Base-by-base conservation (phyloP, 257 asterid species). In the Verbena officinalis region DNA sequence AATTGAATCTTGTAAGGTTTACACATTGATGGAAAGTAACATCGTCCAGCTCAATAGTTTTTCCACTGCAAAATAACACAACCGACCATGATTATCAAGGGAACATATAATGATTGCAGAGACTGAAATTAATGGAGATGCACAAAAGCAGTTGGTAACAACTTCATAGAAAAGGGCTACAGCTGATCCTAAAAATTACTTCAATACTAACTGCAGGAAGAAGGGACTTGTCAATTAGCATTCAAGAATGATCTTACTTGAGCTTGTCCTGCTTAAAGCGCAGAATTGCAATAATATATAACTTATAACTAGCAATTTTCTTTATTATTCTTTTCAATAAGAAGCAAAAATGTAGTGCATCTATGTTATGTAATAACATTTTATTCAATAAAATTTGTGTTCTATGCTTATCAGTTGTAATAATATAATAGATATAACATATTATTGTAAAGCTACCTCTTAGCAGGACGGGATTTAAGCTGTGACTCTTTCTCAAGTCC, bases 21-120 rank as follows among this genome's bases (percentile, higher is more conserved):
- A 94, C 99, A 75, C 99, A 94, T 77, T 94, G 99, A 75, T 94
- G 99, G 81, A 94, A 94, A 57, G 99, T 94, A 67, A 94, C 99
- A 71, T 94, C 99, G 72, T 94, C 99, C 75, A 94, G 99, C 82
- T 94, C 99, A 45, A 94, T 94, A 62, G 96, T 94, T 81, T 94
- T 94, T 42, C 99, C 99, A 65, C 99, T 94, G 96, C 81, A 81
- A 62, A 66, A 39, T 52, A 62, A 56, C 71, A 81, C 0, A 56
- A 12, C 20, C 20, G 59, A 65, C 66, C 40, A 43, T 58, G 50
- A 67, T 68, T 62, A 51, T 33, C 52, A 67, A 20, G 56, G 55
- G 30, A 44, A 8, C 34, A 44, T 8, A 46, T 49, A 38, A 51
- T 31, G 39, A 61, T 43, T 22, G 5, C 49, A 50, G 58, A 55